A percentile compares a stretch with the other conserved stretches of the same genome.
Conservation (phyloP, 2,329 filamentous ascomycete species). For the Fusarium sp. region DNA sequence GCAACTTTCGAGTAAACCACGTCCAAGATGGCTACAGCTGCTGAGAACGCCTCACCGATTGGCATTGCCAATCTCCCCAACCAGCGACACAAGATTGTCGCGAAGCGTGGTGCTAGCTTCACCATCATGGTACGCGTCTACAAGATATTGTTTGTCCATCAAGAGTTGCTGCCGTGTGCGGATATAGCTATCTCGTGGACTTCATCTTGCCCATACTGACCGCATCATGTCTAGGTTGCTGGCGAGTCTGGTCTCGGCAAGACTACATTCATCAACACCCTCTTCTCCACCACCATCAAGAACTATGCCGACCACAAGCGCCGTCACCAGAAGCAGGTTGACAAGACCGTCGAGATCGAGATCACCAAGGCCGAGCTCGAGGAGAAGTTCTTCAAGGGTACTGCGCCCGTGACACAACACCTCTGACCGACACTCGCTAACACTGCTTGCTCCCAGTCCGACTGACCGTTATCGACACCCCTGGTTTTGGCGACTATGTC, state of each 20-base stretch:
- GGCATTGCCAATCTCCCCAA: conserved; percentile 81
- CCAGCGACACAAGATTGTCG: conserved; percentile 81
- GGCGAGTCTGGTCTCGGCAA: conserved; percentile 98
- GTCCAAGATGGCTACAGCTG: conserved; percentile 63
- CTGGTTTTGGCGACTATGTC: conserved; percentile 99
- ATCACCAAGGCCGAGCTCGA: conserved; percentile 99
- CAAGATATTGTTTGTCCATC: background rate
- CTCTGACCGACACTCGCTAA: conserved; percentile 31
- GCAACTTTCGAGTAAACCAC: conserved; percentile 17
- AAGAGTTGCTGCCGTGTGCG: background rate
- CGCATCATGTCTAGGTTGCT: conserved; percentile 75
- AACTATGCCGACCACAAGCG: conserved; percentile 99
- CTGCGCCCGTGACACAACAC: conserved; percentile 8
- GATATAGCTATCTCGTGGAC: background rate
- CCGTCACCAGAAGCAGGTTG: conserved; percentile 98
- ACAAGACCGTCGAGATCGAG: conserved; percentile 99
- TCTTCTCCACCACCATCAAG: conserved; percentile 99
- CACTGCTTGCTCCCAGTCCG: conserved; percentile 72
- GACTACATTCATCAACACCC: conserved; percentile 99
- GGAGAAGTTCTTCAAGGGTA: conserved; percentile 99
- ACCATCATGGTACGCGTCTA: conserved; percentile 88
- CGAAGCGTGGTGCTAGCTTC: conserved; percentile 93
- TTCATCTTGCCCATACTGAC: conserved; percentile 21
- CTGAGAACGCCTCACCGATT: conserved; percentile 75
- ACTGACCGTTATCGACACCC: conserved; percentile 98